Conservation (phyloP, 78 protist genomes). For the Dictyostelium intermedium region DNA sequence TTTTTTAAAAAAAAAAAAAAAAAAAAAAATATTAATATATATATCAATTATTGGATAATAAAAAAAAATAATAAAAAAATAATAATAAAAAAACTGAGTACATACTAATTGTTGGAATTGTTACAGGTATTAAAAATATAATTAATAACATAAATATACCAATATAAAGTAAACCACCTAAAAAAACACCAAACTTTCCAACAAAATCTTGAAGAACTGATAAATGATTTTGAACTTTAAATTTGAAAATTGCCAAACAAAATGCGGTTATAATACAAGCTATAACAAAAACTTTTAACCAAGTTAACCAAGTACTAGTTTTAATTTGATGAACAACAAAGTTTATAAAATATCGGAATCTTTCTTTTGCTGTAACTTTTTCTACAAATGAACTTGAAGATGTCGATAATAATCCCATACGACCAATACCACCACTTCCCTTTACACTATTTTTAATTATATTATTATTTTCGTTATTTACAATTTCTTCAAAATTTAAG, state of each 20-base stretch:
- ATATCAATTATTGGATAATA: background rate
- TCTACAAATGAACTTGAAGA: slow-evolving; percentile 6
- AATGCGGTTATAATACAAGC: background rate
- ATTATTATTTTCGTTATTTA: slow-evolving; percentile 3
- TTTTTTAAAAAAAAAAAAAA: background rate
- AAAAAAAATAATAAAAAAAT: background rate
- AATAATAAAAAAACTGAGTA: background rate
- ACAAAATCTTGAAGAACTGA: slow-evolving; percentile 36
- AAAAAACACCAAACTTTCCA: slow-evolving; percentile 23
- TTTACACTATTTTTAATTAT: background rate
- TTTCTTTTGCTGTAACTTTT: slow-evolving; percentile 24
- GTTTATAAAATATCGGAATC: slow-evolving; percentile 15
- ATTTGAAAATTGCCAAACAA: slow-evolving; percentile 48
- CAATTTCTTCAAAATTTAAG: background rate
- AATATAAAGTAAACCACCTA: slow-evolving; percentile 57
- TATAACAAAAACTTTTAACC: background rate
- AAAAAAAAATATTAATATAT: background rate
- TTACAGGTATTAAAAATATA: slow-evolving; percentile 70
- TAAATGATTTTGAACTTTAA: slow-evolving; percentile 57
- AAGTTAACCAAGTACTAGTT: slow-evolving; percentile 25
- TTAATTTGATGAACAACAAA: slow-evolving; percentile 3
- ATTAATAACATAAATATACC: slow-evolving; percentile 49
- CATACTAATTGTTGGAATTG: slow-evolving; percentile 73
- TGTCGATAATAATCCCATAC: background rate
- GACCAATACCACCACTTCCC: background rate